Percentiles rank a stretch among this genome's conserved stretches.
Conservation (phyloP, 1,284 basidiomycete genomes). For the Amylostereum areolatum region DNA sequence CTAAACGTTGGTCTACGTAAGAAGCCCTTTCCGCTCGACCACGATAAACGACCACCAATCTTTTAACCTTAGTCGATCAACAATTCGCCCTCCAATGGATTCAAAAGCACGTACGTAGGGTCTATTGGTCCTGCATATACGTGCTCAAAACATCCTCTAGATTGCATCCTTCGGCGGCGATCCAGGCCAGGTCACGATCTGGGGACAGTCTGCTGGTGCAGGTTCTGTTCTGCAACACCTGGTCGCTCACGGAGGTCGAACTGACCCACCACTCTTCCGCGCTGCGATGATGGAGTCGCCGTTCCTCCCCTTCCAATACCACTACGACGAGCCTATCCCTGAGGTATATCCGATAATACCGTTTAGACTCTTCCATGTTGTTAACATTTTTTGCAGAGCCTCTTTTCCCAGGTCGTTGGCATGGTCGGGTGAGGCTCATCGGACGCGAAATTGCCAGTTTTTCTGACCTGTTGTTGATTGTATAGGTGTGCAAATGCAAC, state of each 20-base stretch:
- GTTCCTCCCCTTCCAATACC: slow-evolving; percentile 14
- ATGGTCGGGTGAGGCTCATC: background rate
- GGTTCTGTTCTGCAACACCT: slow-evolving; percentile 16
- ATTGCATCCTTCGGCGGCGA: slow-evolving; percentile 19
- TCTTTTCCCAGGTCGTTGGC: background rate
- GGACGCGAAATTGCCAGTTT: too few relatives aligned
- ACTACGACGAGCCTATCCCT: slow-evolving; percentile 11
- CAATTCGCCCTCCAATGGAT: slow-evolving; percentile 15
- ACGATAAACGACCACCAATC: background rate
- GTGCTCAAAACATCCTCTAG: slow-evolving; percentile 1
- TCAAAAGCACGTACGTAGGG: slow-evolving; percentile 11
- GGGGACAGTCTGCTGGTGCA: slow-evolving; percentile 10
- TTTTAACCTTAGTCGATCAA: slow-evolving; percentile 11
- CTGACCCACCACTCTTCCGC: slow-evolving; percentile 12
- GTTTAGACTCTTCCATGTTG: too few relatives aligned
- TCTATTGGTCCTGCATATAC: background rate
- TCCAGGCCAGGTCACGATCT: slow-evolving; percentile 18
- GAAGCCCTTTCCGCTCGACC: slow-evolving; percentile 1
- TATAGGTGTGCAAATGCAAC: background rate
- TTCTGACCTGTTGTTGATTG: too few relatives aligned
- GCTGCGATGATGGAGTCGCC: slow-evolving; percentile 13
- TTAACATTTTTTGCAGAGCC: background rate
- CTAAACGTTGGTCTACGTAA: slow-evolving; percentile 26
- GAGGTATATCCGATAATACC: slow-evolving; percentile 4
- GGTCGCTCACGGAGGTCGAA: slow-evolving; percentile 13